Evolutionary conservation across 257 asterid species (phyloP), one percentile per base, ranked within the genome.

Genomic region (Agastache rugosa): DNA sequence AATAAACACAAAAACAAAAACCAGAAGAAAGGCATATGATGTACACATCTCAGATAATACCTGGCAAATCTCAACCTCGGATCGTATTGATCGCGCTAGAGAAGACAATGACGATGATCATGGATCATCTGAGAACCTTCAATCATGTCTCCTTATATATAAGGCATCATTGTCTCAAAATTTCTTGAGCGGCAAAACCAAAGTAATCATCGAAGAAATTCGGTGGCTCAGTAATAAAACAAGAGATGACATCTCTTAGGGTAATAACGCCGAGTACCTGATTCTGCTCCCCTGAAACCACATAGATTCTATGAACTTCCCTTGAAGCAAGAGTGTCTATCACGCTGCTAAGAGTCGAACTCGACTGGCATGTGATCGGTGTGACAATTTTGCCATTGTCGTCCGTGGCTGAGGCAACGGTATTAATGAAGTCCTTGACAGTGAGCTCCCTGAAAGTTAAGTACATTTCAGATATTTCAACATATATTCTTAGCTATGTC

Each of bases 161-260:
- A 63, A 31, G 22, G 25, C 0, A 59, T 83, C 72, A 80, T 34
- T 65, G 75, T 10, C 69, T 77, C 72, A 89, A 42, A 76, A 86
- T 74, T 65, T 94, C 97, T 74, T 85, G 79, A 0, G 91, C 93
- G 3, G 97, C 79, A 55, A 84, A 83, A 16, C 92, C 97, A 16
- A 87, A 84, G 81, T 85, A 83, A 72, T 88, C 78, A 11, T 88
- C 95, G 9, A 87, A 87, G 83, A 84, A 92, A 71, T 90, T 87
- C 2, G 87, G 88, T 8, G 97, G 98, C 82, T 94, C 98, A 6
- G 73, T 80, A 64, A 93, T 85, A 35, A 92, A 92, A 83, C 97
- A 90, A 0, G 97, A 88, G 82, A 90, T 90, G 48, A 94, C 97
- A 66, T 90, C 96, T 75, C 98, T 84, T 14, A 93, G 89, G 0